Conservation (phyloP, 495 filamentous ascomycete species). For the Xylaria cubensis region DNA sequence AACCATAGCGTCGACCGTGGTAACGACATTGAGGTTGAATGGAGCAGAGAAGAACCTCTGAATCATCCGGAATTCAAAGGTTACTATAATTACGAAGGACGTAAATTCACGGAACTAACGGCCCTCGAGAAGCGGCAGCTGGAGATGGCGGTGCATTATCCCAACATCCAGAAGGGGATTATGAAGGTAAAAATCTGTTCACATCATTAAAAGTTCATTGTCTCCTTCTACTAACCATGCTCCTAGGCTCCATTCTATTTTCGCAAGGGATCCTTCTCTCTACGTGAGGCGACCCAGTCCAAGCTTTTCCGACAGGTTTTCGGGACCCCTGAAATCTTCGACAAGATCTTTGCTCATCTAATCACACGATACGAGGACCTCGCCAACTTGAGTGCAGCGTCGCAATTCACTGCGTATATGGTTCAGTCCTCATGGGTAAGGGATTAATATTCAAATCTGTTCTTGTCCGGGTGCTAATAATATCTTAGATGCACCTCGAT, state of each 20-base stretch:
- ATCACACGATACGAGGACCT: slow-evolving; percentile 33
- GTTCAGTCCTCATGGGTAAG: slow-evolving; percentile 20
- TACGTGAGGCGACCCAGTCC: slow-evolving; percentile 18
- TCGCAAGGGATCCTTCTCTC: not conserved
- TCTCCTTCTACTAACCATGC: not conserved
- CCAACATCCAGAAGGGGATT: slow-evolving; percentile 17
- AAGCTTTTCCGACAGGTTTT: slow-evolving; percentile 14
- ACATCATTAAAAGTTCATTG: not conserved
- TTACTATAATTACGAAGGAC: slow-evolving; percentile 28
- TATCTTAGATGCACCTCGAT: slow-evolving; percentile 20
- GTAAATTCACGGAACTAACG: not conserved
- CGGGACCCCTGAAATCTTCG: slow-evolving; percentile 24
- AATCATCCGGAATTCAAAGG: slow-evolving; percentile 15
- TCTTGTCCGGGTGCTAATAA: not conserved
- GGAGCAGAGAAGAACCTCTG: slow-evolving; percentile 25
- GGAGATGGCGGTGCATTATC: slow-evolving; percentile 28
- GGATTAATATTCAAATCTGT: not conserved
- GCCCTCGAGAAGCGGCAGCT: slow-evolving; percentile 8
- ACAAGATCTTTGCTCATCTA: slow-evolving; percentile 17
- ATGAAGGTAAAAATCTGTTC: slow-evolving; percentile 30
- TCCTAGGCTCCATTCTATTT: slow-evolving; percentile 29
- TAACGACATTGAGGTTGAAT: slow-evolving; percentile 22
- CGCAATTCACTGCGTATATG: slow-evolving; percentile 21
- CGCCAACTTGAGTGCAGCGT: slow-evolving; percentile 29
- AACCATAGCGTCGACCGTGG: slow-evolving; percentile 28